Conservation (phyloP, 345 rosid species). For the Hibiscus mutabilis region DNA sequence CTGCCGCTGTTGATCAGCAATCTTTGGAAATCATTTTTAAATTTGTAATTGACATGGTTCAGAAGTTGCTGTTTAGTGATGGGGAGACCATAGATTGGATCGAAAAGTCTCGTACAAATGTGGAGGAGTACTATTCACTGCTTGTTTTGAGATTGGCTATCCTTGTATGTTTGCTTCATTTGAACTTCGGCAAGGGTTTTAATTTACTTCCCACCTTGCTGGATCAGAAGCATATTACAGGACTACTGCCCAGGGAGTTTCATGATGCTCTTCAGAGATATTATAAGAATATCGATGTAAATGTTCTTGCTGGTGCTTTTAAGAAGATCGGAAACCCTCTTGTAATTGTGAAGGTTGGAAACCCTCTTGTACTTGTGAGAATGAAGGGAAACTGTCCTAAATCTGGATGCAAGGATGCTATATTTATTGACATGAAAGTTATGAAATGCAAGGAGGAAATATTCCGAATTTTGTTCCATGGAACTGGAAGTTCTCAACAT, state of each 20-base stretch:
- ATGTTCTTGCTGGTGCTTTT: constrained; percentile 25
- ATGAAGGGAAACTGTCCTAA: neutral
- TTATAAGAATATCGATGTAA: neutral
- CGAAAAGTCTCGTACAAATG: neutral
- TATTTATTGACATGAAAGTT: constrained; percentile 26
- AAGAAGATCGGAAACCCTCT: constrained; percentile 26
- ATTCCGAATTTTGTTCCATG: constrained; percentile 18
- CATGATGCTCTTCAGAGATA: neutral
- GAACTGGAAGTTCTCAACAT: neutral
- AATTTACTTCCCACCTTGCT: constrained; percentile 16
- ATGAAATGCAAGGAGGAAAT: constrained; percentile 20
- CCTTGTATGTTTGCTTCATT: constrained; percentile 23
- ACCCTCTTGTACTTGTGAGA: neutral
- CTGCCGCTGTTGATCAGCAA: neutral
- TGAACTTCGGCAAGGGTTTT: constrained; percentile 24
- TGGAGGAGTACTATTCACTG: constrained; percentile 1
- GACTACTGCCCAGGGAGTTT: constrained; percentile 18
- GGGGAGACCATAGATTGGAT: constrained; percentile 26
- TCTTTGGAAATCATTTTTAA: neutral
- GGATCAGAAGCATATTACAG: constrained; percentile 7
- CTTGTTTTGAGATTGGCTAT: constrained; percentile 32
- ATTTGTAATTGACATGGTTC: constrained; percentile 11
- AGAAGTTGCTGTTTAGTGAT: constrained; percentile 7
- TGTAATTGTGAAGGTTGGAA: constrained; percentile 5
- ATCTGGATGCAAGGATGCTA: constrained; percentile 8